Conservation (phyloP, 202 grass and related monocot genomes). For the Thinopyrum obtusiflorum region DNA sequence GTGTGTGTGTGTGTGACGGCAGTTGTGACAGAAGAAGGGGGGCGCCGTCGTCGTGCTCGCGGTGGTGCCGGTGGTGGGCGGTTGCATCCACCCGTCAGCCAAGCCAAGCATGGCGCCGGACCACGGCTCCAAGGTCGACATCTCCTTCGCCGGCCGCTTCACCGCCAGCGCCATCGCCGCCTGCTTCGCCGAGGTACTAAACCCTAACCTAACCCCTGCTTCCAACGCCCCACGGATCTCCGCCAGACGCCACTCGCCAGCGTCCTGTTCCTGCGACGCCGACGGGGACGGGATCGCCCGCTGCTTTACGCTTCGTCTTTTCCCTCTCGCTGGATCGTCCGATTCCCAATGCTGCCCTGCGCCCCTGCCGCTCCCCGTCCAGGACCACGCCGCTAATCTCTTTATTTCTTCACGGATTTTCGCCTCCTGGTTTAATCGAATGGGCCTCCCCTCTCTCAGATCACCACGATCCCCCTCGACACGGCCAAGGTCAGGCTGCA, state of each 20-base stretch:
- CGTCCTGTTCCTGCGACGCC: not conserved
- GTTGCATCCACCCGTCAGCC: not conserved
- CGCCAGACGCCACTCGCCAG: not conserved
- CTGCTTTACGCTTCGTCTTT: not conserved
- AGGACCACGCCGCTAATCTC: not conserved
- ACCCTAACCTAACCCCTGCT: not conserved
- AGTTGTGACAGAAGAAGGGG: not conserved
- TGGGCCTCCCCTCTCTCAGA: slow-evolving; percentile 9
- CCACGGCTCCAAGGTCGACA: slow-evolving; percentile 57
- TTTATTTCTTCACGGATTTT: not conserved
- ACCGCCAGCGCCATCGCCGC: slow-evolving; percentile 90
- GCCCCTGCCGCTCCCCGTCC: not conserved
- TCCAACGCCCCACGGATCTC: not conserved
- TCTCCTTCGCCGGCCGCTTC: slow-evolving; percentile 86
- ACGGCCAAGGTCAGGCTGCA: slow-evolving; percentile 95
- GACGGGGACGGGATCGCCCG: not conserved
- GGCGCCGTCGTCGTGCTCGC: not conserved
- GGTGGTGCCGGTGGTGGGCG: not conserved
- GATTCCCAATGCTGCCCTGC: not conserved
- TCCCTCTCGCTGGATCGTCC: not conserved
- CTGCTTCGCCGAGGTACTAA: slow-evolving; percentile 78
- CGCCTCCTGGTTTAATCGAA: not conserved
- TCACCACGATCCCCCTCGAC: slow-evolving; percentile 84
- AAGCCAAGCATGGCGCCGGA: slow-evolving; percentile 36
- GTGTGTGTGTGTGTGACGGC: not conserved